Percentiles rank a stretch among this genome's conserved stretches.
These are phyloP conservation scores for Phytophthora melonis DNA, from an alignment of 352 stramenopile genomes.

Conservation along the genomic window DNA sequence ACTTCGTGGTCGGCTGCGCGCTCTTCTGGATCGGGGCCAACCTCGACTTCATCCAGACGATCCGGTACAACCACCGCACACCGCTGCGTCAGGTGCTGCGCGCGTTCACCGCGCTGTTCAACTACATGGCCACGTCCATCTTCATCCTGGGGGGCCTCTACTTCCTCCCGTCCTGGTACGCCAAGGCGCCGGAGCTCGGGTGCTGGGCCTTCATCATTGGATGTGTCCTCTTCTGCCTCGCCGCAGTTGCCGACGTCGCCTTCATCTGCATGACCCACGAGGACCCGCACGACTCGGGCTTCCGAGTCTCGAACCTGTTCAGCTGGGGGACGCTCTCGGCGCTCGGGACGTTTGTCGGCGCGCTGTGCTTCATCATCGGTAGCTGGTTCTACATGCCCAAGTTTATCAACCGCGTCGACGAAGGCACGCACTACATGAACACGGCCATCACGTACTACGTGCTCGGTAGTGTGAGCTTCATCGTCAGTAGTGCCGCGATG, in stretches of 20 bases:
- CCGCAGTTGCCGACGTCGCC: slow-evolving; percentile 59
- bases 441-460: slow-evolving; percentile 73
- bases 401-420: slow-evolving; percentile 64
- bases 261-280: slow-evolving; percentile 64
- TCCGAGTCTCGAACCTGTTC: slow-evolving; percentile 57
- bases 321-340: slow-evolving; percentile 55
- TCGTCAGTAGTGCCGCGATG: slow-evolving; percentile 58
- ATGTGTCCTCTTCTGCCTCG: slow-evolving; percentile 65
- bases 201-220: slow-evolving; percentile 76
- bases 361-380: slow-evolving; percentile 70
- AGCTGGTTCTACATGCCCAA: slow-evolving; percentile 77
- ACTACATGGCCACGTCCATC: slow-evolving; percentile 66
- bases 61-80: slow-evolving; percentile 55
- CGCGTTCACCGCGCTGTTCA: slow-evolving; percentile 62
- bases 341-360: slow-evolving; percentile 62
- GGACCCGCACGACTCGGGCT: slow-evolving; percentile 42
- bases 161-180: slow-evolving; percentile 75
- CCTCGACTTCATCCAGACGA: slow-evolving; percentile 70
- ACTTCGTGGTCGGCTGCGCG: slow-evolving; percentile 70
- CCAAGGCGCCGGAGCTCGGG: slow-evolving; percentile 59
- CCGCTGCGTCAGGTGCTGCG: slow-evolving; percentile 49
- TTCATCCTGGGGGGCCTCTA: slow-evolving; percentile 75
- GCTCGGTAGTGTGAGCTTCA: slow-evolving; percentile 72
- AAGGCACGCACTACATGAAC: slow-evolving; percentile 69
- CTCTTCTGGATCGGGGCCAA: slow-evolving; percentile 66